Conservation (phyloP, 2,329 filamentous ascomycete species). For the Cordyceps fumosorosea region DNA sequence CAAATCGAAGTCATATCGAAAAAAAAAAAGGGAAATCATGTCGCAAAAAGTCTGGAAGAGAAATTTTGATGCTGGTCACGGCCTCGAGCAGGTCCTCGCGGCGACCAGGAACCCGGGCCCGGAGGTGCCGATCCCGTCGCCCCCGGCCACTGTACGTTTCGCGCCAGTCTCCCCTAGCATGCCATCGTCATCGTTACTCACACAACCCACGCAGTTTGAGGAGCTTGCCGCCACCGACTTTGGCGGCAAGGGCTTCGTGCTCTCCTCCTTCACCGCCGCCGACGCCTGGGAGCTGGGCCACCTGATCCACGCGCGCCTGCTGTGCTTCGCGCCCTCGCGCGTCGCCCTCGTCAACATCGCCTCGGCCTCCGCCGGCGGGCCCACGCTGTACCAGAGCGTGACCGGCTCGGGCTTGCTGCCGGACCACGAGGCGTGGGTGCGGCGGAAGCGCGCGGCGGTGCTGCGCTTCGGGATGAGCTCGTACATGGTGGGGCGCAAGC, state of each 20-base stretch:
- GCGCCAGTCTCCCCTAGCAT: no score
- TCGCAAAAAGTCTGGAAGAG: slow-evolving; percentile 23
- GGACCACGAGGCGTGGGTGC: slow-evolving; percentile 66
- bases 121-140: slow-evolving; percentile 17
- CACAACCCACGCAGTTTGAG: slow-evolving; percentile 20
- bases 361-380: slow-evolving; percentile 43
- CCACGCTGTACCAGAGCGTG: slow-evolving; percentile 63
- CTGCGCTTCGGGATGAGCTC: slow-evolving; percentile 63
- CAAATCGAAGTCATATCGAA: neutral
- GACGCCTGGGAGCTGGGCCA: slow-evolving; percentile 62
- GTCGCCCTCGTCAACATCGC: slow-evolving; percentile 56
- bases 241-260: slow-evolving; percentile 37
- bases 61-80: slow-evolving; percentile 21
- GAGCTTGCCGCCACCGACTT: slow-evolving; percentile 25
- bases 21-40: slow-evolving; percentile 21
- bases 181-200: no score
- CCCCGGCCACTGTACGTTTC: slow-evolving; percentile 19
- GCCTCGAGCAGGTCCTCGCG: slow-evolving; percentile 20
- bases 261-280: slow-evolving; percentile 51
- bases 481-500: slow-evolving; percentile 65
- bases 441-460: slow-evolving; percentile 65
- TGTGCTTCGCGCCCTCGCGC: slow-evolving; percentile 33
- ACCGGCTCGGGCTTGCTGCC: slow-evolving; percentile 61
- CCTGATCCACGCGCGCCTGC: slow-evolving; percentile 56
- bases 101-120: slow-evolving; percentile 18